Percentiles rank a stretch among this genome's conserved stretches.
Conservation (phyloP, 2,329 filamentous ascomycete species). For the Endothia cerciana region DNA sequence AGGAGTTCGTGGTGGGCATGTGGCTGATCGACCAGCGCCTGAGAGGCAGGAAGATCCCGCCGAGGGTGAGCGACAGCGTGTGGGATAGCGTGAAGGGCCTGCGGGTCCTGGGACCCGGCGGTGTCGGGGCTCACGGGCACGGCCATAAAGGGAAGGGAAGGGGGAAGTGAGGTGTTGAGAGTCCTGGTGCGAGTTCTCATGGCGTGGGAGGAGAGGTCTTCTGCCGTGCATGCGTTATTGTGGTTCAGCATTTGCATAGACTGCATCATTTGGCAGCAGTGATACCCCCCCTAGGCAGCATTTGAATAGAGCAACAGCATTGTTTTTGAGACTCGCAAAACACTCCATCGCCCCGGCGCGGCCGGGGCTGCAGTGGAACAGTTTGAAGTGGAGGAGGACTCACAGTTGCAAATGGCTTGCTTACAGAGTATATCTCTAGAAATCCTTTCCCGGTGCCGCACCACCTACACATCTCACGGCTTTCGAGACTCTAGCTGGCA, state of each 20-base stretch:
- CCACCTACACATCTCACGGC: background rate
- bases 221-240: background rate
- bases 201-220: background rate
- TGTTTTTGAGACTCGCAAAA: no score
- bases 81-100: slow-evolving; percentile 70
- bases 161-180: background rate
- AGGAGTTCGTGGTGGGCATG: slow-evolving; percentile 81
- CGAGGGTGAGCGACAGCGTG: slow-evolving; percentile 71
- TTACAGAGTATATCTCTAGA: no score
- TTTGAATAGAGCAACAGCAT: background rate
- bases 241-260: slow-evolving; percentile 7
- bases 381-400: no score
- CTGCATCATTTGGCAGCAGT: slow-evolving; percentile 14
- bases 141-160: slow-evolving; percentile 31
- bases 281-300: slow-evolving; percentile 14
- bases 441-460: background rate
- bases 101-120: slow-evolving; percentile 39
- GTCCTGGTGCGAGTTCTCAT: no score
- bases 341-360: no score
- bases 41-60: slow-evolving; percentile 77
- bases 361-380: no score
- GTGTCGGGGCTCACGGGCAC: slow-evolving; percentile 4
- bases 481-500: background rate
- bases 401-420: no score
- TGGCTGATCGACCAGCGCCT: slow-evolving; percentile 83